Conservation (phyloP, 2,329 filamentous ascomycete species). For the Metarhizium robertsii region DNA sequence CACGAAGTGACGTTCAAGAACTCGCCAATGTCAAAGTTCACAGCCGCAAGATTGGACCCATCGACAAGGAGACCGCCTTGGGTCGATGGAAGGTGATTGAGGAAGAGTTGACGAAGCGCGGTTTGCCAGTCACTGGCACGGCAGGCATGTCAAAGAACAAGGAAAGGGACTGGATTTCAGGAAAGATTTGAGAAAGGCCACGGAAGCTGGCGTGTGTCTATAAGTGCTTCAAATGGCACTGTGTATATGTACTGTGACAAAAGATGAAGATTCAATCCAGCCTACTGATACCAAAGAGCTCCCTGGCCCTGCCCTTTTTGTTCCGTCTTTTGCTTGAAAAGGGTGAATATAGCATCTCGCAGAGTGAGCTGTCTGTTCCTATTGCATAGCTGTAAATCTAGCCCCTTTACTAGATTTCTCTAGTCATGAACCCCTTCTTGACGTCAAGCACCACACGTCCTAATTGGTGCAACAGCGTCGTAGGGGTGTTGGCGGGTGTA, state of each 20-base stretch:
- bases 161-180: conserved; percentile 34
- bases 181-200: conserved; percentile 19
- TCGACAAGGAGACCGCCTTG: conserved; percentile 61
- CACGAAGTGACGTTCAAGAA: conserved; percentile 32
- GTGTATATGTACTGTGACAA: conserved; percentile 2
- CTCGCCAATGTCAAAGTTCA: conserved; percentile 65
- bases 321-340: background rate
- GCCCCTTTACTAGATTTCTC: no score
- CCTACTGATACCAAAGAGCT: background rate
- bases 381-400: no score
- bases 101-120: conserved; percentile 54
- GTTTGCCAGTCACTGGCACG: conserved; percentile 47
- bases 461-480: no score
- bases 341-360: no score
- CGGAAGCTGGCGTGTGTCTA: background rate
- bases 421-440: no score
- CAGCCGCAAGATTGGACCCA: conserved; percentile 53
- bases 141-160: conserved; percentile 28
- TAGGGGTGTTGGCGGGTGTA: no score
- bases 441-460: no score
- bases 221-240: background rate
- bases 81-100: conserved; percentile 76
- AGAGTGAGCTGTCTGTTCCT: no score
- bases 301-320: background rate
- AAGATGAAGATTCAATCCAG: background rate